Percentiles rank a stretch among this genome's conserved stretches.
Evolutionary conservation across 768 basidiomycete species (phyloP).

Genomic region (Tylopilus subfusipes): DNA sequence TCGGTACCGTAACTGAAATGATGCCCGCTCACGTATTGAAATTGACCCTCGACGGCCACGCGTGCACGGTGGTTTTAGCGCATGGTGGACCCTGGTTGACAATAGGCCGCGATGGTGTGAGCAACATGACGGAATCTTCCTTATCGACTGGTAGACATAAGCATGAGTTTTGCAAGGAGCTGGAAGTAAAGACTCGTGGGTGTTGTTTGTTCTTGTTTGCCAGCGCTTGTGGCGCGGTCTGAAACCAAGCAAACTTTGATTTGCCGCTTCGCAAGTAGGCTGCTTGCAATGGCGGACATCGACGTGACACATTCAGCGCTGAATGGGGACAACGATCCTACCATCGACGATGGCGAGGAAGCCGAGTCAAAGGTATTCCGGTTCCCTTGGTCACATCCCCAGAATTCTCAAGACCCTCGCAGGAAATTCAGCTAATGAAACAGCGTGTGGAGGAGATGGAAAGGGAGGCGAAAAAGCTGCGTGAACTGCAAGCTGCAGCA

Average conservation of each 20-base stretch:
- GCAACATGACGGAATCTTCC: neutral
- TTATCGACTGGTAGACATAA: constrained; percentile 7
- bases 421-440: constrained; percentile 91
- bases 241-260: constrained; percentile 23
- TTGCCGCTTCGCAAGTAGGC: constrained; percentile 12
- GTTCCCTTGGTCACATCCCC: constrained; percentile 2
- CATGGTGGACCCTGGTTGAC: constrained; percentile 6
- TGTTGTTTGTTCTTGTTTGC: constrained; percentile 30
- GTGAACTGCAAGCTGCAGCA: constrained; percentile 80
- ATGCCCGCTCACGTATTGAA: constrained; percentile 27
- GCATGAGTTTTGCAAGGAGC: too few relatives aligned
- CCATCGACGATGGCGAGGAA: constrained; percentile 59
- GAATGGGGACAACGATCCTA: constrained; percentile 27
- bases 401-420: constrained; percentile 18
- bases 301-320: constrained; percentile 42
- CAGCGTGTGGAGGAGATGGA: constrained; percentile 93
- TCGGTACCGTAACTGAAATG: constrained; percentile 32
- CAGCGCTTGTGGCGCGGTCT: constrained; percentile 15
- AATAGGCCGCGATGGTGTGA: neutral
- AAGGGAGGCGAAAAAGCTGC: constrained; percentile 79
- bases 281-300: constrained; percentile 48
- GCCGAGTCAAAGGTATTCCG: constrained; percentile 54
- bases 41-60: constrained; percentile 22
- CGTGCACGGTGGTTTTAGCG: constrained; percentile 16
- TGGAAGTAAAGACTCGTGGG: too few relatives aligned